Percentiles rank a stretch among this genome's conserved stretches.
Evolutionary conservation across 2,329 filamentous ascomycete genomes (phyloP).

Genomic region (Alternaria novae-zelandiae): DNA sequence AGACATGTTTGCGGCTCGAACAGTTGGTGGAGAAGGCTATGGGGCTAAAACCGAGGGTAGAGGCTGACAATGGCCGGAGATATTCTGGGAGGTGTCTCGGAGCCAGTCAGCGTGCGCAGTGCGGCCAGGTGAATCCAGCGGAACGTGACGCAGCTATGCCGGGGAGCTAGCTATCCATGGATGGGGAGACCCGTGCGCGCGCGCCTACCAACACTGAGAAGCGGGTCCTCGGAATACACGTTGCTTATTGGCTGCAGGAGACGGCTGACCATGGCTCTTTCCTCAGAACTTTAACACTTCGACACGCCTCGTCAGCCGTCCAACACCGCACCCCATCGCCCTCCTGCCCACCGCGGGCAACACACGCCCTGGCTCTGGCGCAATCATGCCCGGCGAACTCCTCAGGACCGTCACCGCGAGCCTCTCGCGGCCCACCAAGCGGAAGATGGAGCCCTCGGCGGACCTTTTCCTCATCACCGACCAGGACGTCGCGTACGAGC

Average conservation of each 20-base stretch:
- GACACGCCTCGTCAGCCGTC: slow-evolving; percentile 35
- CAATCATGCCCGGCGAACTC: slow-evolving; percentile 54
- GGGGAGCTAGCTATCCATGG: slow-evolving; percentile 10
- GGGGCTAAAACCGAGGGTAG: slow-evolving; percentile 1
- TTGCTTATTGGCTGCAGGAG: slow-evolving; percentile 15
- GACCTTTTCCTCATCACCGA: slow-evolving; percentile 66
- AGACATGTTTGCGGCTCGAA: slow-evolving; percentile 54
- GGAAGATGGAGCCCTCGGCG: slow-evolving; percentile 44
- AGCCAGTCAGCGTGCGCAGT: slow-evolving; percentile 9
- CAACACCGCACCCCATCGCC: slow-evolving; percentile 23
- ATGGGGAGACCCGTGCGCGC: slow-evolving; percentile 1
- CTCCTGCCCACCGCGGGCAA: slow-evolving; percentile 40
- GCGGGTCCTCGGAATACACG: slow-evolving; percentile 5
- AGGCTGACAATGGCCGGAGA: slow-evolving; percentile 2
- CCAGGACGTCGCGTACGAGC: slow-evolving; percentile 94
- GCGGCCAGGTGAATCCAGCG: slow-evolving; percentile 3
- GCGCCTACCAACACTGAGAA: slow-evolving; percentile 24
- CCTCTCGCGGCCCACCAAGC: slow-evolving; percentile 44
- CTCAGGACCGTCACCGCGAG: slow-evolving; percentile 46
- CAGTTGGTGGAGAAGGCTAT: slow-evolving; percentile 2
- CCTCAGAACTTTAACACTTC: slow-evolving; percentile 27
- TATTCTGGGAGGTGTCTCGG: slow-evolving; percentile 7
- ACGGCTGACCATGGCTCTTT: slow-evolving; percentile 17
- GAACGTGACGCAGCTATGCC: slow-evolving; percentile 29
- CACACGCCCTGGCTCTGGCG: slow-evolving; percentile 35